These are phyloP conservation scores for Collybia mongolica DNA, from an alignment of 768 basidiomycete species.

Conservation along the genomic window DNA sequence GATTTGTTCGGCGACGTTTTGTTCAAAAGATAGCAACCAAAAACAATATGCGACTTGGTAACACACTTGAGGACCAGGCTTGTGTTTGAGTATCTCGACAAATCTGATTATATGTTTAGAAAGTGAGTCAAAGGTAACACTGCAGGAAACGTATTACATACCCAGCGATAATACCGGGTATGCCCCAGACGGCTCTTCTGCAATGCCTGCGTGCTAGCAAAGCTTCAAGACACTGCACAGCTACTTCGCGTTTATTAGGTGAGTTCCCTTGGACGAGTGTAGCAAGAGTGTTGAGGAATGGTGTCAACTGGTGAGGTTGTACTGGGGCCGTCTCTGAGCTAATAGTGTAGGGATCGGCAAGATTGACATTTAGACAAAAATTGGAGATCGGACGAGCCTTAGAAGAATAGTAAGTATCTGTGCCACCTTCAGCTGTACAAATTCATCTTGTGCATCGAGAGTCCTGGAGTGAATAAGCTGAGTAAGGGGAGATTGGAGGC, in stretches of 20 bases:
- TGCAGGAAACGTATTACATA: constrained; percentile 24
- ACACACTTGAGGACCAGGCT: constrained; percentile 88
- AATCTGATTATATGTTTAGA: constrained; percentile 45
- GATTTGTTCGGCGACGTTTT: constrained; percentile 78
- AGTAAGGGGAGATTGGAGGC: constrained; percentile 7
- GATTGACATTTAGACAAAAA: background rate
- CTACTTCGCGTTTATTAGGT: constrained; percentile 78
- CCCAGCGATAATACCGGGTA: constrained; percentile 69
- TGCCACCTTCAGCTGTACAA: constrained; percentile 87
- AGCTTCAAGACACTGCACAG: constrained; percentile 88
- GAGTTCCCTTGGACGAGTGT: constrained; percentile 58
- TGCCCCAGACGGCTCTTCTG: constrained; percentile 78
- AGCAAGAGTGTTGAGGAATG: constrained; percentile 61
- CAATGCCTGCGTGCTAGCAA: constrained; percentile 80
- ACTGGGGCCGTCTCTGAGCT: constrained; percentile 53
- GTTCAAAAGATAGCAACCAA: constrained; percentile 93
- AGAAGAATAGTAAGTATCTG: constrained; percentile 88
- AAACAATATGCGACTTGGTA: constrained; percentile 93
- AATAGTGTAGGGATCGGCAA: constrained; percentile 5
- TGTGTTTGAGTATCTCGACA: constrained; percentile 78
- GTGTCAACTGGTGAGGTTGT: constrained; percentile 50
- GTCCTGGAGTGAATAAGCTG: constrained; percentile 43
- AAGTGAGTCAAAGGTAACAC: background rate
- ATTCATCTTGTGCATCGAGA: constrained; percentile 87
- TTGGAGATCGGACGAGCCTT: constrained; percentile 43